These are phyloP conservation scores for Shiraia bambusicola DNA, from an alignment of 2,329 filamentous ascomycete genomes.

Conservation along the genomic window DNA sequence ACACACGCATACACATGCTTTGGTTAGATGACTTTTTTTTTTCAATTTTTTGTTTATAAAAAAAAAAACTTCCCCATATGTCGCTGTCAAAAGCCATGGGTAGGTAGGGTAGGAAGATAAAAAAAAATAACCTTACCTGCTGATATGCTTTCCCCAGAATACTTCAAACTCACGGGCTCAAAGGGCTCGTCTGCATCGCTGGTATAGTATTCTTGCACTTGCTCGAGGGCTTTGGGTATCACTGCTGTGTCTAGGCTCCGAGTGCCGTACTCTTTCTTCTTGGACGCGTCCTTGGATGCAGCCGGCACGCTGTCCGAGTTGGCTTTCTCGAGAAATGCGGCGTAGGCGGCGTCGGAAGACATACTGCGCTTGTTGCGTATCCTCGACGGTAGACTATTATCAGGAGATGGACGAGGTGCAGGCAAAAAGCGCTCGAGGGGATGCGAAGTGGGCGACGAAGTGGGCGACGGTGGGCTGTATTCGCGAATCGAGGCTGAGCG, in stretches of 20 bases:
- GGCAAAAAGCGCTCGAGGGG: conserved; percentile 3
- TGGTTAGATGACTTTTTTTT: conserved; percentile 7
- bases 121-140: conserved; percentile 47
- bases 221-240: conserved; percentile 55
- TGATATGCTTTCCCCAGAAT: conserved; percentile 58
- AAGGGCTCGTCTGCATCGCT: conserved; percentile 89
- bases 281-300: conserved; percentile 23
- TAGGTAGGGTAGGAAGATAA: background rate
- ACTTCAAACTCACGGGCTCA: conserved; percentile 70
- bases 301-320: conserved; percentile 62
- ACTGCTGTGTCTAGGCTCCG: conserved; percentile 51
- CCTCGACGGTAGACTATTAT: no score
- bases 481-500: background rate
- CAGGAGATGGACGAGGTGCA: no score
- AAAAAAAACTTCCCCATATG: background rate
- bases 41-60: no score
- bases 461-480: background rate
- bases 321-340: conserved; percentile 81
- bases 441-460: background rate
- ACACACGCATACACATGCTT: no score
- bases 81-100: background rate
- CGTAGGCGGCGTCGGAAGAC: conserved; percentile 80
- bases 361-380: conserved; percentile 47
- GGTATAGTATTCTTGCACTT: conserved; percentile 64
- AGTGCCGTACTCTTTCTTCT: conserved; percentile 33